Conservation (phyloP, 768 basidiomycete genomes). For the Macrolepiota fuliginosa region DNA sequence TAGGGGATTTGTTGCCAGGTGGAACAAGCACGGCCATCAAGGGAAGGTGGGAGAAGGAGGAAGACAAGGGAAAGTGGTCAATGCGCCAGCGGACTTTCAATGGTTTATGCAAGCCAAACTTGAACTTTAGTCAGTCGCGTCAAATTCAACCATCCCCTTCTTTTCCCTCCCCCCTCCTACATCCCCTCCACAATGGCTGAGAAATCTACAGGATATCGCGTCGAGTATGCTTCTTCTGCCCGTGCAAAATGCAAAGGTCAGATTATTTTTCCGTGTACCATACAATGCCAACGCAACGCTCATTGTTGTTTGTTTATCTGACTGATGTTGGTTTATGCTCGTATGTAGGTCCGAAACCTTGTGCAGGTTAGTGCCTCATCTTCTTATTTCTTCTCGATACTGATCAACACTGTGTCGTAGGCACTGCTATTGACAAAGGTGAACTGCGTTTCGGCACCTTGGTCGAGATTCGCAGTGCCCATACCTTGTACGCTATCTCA, state of each 20-base stretch:
- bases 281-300: conserved; percentile 19
- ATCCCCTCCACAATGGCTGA: conserved; percentile 34
- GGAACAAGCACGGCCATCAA: neutral
- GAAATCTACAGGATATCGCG: conserved; percentile 66
- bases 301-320: conserved; percentile 22
- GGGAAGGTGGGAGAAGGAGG: neutral
- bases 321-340: conserved; percentile 14
- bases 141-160: conserved; percentile 22
- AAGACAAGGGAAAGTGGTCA: conserved; percentile 33
- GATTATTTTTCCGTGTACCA: conserved; percentile 23
- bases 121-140: conserved; percentile 28
- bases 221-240: conserved; percentile 69
- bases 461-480: conserved; percentile 71
- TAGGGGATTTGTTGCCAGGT: neutral
- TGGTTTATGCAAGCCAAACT: conserved; percentile 27
- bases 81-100: conserved; percentile 49
- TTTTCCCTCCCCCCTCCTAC: conserved; percentile 23
- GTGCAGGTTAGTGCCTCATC: conserved; percentile 47
- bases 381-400: neutral
- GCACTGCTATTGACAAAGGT: conserved; percentile 72
- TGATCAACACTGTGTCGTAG: conserved; percentile 32
- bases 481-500: conserved; percentile 52
- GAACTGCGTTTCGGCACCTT: conserved; percentile 69
- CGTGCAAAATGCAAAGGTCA: conserved; percentile 80
- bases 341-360: conserved; percentile 70